Conservation (phyloP, 106 monocot species). For the Allium fistulosum region DNA sequence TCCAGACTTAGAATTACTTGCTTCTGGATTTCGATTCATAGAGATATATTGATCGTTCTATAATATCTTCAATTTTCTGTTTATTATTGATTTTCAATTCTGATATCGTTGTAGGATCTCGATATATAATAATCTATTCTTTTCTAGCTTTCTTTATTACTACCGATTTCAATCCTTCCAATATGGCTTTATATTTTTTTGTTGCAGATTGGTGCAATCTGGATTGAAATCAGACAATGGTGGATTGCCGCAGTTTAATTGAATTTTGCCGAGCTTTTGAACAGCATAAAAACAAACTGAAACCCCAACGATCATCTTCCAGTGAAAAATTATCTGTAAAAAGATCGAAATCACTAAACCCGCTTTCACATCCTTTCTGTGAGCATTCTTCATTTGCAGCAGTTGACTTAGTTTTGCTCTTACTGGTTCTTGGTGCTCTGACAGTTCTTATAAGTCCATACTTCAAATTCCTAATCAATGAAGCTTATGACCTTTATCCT, state of each 20-base stretch:
- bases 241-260: constrained; percentile 86
- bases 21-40: no score
- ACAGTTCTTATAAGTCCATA: constrained; percentile 58
- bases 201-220: background rate
- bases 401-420: constrained; percentile 49
- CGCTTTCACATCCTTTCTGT: constrained; percentile 59
- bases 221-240: constrained; percentile 6
- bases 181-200: background rate
- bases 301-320: background rate
- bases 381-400: constrained; percentile 64
- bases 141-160: no score
- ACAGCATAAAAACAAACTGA: constrained; percentile 40
- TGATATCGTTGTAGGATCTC: no score
- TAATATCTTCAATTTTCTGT: no score
- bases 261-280: constrained; percentile 90
- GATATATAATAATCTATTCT: no score
- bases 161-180: no score
- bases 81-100: no score
- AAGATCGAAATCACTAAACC: constrained; percentile 37
- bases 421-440: constrained; percentile 59
- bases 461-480: constrained; percentile 37
- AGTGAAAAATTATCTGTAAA: background rate
- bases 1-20: no score
- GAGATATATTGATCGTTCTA: no score
- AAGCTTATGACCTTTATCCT: constrained; percentile 27